Evolutionary conservation across 805 yeast species (phyloP).

Genomic region (Jamesozyma hellenica): DNA sequence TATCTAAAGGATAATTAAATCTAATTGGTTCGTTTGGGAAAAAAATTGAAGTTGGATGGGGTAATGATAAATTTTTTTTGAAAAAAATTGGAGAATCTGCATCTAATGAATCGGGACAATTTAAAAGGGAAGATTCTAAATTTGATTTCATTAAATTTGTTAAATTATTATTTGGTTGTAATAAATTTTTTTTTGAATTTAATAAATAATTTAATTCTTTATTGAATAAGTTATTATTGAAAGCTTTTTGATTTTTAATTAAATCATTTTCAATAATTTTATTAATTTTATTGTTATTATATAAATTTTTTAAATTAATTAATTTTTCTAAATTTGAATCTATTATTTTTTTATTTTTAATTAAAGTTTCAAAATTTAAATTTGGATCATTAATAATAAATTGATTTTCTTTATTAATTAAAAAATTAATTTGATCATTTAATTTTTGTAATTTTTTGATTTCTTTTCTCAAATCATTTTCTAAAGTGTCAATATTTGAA

Average conservation of each 20-base stretch:
- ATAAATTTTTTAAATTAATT: no score
- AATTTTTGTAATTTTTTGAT: slow-evolving; percentile 88
- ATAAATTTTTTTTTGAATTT: slow-evolving; percentile 20
- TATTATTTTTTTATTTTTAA: slow-evolving; percentile 15
- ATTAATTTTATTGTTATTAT: slow-evolving; percentile 15
- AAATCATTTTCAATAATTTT: slow-evolving; percentile 19
- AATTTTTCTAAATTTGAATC: background rate
- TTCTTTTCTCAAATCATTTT: slow-evolving; percentile 84
- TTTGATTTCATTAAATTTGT: slow-evolving; percentile 22
- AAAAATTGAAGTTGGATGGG: slow-evolving; percentile 81
- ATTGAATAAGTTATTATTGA: slow-evolving; percentile 23
- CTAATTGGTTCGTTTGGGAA: slow-evolving; percentile 51
- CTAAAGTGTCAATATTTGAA: slow-evolving; percentile 59
- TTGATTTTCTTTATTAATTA: slow-evolving; percentile 68
- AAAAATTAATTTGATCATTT: slow-evolving; percentile 89
- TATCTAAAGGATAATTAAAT: slow-evolving; percentile 21
- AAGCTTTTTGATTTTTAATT: slow-evolving; percentile 16
- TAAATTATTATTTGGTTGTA: slow-evolving; percentile 26
- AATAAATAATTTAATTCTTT: slow-evolving; percentile 25
- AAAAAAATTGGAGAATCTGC: slow-evolving; percentile 61
- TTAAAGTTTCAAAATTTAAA: slow-evolving; percentile 19
- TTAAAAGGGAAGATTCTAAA: slow-evolving; percentile 68
- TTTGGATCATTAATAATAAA: no score
- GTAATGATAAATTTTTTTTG: slow-evolving; percentile 63
- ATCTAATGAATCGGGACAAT: slow-evolving; percentile 90